Percentiles rank a stretch among this genome's conserved stretches.
phyloP scores from a whole-genome alignment of 225 moss, liverwort and hornwort species.

The Marchantia polymorpha region DNA sequence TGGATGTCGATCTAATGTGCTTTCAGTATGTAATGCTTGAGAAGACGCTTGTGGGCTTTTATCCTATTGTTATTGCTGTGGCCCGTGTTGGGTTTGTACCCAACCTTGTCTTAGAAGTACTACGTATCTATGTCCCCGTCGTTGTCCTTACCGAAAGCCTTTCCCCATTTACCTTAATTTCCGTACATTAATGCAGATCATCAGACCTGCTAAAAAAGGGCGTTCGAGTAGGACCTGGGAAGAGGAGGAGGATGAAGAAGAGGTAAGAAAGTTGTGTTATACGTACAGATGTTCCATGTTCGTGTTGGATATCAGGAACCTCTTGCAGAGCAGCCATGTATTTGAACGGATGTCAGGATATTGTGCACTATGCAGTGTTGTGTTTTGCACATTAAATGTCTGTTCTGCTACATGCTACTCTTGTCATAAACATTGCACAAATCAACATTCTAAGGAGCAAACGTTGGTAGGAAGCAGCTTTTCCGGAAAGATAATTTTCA shows the following conservation, averaged over 20 bases:
- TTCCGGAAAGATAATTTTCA: too few species aligned
- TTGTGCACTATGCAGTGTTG: too few species aligned
- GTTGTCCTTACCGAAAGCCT: background rate
- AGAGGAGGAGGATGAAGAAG: conserved; percentile 67
- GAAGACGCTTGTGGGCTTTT: background rate
- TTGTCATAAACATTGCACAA: background rate
- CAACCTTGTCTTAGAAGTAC: background rate
- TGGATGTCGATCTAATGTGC: background rate
- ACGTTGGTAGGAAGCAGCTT: too few species aligned
- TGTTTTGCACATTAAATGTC: too few species aligned
- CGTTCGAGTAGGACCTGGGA: conserved; percentile 51
- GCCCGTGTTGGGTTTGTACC: background rate
- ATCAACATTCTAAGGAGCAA: too few species aligned
- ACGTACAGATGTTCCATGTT: background rate
- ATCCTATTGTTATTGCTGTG: background rate
- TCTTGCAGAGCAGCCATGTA: too few species aligned
- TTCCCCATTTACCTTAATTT: background rate
- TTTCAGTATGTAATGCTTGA: too few species aligned
- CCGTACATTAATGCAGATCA: conserved; percentile 24
- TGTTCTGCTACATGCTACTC: too few species aligned
- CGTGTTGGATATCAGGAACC: background rate
- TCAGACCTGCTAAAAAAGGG: conserved; percentile 53
- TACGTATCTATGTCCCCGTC: background rate
- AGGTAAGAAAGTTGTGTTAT: conserved; percentile 34
- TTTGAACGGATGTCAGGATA: too few species aligned